A percentile compares a stretch with the other conserved stretches of the same genome.
phyloP scores from a whole-genome alignment of 495 filamentous ascomycete species.

The Extremus antarcticus region DNA sequence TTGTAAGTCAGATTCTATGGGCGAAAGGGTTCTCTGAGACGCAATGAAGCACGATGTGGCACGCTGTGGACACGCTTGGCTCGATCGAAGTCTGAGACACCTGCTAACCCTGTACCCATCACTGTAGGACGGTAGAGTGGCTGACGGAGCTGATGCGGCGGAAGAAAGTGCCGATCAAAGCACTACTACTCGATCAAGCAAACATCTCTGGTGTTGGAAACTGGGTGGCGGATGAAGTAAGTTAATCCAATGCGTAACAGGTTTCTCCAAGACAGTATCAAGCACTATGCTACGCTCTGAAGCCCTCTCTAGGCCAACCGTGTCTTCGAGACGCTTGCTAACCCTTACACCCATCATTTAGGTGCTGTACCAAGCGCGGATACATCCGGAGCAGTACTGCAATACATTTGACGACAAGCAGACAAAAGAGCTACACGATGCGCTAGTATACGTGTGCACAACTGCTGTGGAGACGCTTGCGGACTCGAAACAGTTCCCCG shows the following conservation, averaged over 20 bases:
- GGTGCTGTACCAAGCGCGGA: constrained; percentile 72
- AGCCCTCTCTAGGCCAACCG: too few species aligned
- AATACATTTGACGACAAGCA: constrained; percentile 67
- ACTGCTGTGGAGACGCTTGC: constrained; percentile 67
- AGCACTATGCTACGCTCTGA: too few species aligned
- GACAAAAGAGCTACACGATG: constrained; percentile 57
- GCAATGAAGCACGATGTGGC: too few species aligned
- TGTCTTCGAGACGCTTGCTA: too few species aligned
- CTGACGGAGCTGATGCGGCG: constrained; percentile 54
- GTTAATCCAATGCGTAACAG: too few species aligned
- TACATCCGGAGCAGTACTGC: constrained; percentile 88
- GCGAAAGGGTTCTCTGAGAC: too few species aligned
- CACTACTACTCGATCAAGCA: constrained; percentile 76
- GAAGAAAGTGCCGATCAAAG: constrained; percentile 77
- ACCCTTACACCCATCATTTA: too few species aligned
- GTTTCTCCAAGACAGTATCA: too few species aligned
- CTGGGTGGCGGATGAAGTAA: constrained; percentile 95
- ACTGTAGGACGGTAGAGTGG: constrained; percentile 66
- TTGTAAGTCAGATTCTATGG: too few species aligned
- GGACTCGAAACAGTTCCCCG: constrained; percentile 72
- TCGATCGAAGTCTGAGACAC: too few species aligned
- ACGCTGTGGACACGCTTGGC: too few species aligned
- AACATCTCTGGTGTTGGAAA: constrained; percentile 90
- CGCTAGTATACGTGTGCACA: constrained; percentile 67
- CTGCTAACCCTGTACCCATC: too few species aligned